Base-by-base conservation (phyloP, 176 grass and related monocot genomes). In the Aegilops tauschii region DNA sequence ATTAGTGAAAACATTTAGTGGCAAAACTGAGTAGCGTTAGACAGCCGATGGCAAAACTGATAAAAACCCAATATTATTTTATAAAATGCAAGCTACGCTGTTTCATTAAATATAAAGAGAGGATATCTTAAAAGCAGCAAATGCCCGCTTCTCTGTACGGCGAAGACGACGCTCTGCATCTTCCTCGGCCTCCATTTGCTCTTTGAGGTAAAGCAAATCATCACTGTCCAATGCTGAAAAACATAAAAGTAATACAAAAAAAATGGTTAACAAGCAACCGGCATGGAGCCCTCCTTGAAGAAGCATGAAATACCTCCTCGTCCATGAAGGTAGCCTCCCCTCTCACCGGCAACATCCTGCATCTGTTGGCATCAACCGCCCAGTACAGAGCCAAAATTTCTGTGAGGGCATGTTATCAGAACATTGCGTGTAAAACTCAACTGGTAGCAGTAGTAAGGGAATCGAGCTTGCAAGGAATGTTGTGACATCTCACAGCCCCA, bases 51-150 rank as follows among this genome's bases (percentile, higher is more conserved):
- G 35, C 35, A 36, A 36, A 36, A 36, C 35, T 36, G 35, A 36
- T 34, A 34, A 34, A 34, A 34, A 34, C 32, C 32, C 32, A 25
- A 25, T 25, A 25, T 54, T 54, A 52, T 28, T 54, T 65, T 14
- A 8, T 49, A 49, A 44, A 65, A 37, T 35, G 16, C 56, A 91
- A 0, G 8, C 25, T 50, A 87, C 49, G 10, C 25, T 73, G 12
- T 39, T 28, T 80, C 32, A 50, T 61, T 66, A n/a, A 83, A 77
- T 29, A 82, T 66, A n/a, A 83, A 77, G 34, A 82, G 83, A 88
- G 96, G 97, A 98, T 98, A 98, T 98, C 84, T 98, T 98, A 94
- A 98, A 98, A 54, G 97, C 97, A 61, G 92, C 97, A 85, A 98
- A 98, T 28, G 97, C 97, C 25, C 90, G 87, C 82, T 98, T 98